A percentile compares a stretch with the other conserved stretches of the same genome.
Evolutionary conservation across 2,329 filamentous ascomycete genomes (phyloP).

Genomic region (Ceratocystis variospora): DNA sequence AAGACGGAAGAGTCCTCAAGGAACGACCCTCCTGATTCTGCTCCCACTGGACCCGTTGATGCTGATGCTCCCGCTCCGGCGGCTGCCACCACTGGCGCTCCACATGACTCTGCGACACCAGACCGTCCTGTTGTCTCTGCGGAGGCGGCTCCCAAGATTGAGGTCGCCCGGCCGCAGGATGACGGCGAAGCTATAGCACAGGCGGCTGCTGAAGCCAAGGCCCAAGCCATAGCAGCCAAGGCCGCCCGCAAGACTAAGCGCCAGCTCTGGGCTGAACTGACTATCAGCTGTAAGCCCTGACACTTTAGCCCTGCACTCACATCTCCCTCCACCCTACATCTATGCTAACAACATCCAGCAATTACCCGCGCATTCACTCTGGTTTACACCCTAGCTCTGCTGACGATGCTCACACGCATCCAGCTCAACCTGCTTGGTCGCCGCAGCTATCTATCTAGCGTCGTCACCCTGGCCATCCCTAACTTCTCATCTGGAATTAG

Average conservation of each 20-base stretch:
- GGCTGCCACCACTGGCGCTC: background rate
- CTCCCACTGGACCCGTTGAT: background rate
- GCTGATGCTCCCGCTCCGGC: background rate
- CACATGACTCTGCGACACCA: no score
- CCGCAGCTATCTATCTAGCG: conserved; percentile 87
- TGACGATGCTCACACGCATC: conserved; percentile 84
- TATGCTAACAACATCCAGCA: conserved; percentile 37
- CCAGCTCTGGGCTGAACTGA: conserved; percentile 94
- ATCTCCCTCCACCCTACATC: background rate
- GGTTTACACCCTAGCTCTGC: conserved; percentile 76
- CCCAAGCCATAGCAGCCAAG: conserved; percentile 19
- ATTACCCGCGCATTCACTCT: conserved; percentile 84
- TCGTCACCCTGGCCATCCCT: conserved; percentile 76
- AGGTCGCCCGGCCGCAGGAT: conserved; percentile 27
- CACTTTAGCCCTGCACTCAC: no score
- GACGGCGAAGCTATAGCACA: conserved; percentile 24
- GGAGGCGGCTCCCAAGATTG: background rate
- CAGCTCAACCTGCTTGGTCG: conserved; percentile 94
- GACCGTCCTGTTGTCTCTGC: background rate
- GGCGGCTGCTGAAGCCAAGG: conserved; percentile 14
- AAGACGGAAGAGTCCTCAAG: background rate
- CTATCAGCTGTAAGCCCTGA: conserved; percentile 64
- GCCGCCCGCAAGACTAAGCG: conserved; percentile 61
- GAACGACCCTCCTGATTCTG: background rate
- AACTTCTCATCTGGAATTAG: conserved; percentile 63